These are phyloP conservation scores for Ephemerocybe angulata DNA, from an alignment of 768 basidiomycete species.

Conservation along the genomic window DNA sequence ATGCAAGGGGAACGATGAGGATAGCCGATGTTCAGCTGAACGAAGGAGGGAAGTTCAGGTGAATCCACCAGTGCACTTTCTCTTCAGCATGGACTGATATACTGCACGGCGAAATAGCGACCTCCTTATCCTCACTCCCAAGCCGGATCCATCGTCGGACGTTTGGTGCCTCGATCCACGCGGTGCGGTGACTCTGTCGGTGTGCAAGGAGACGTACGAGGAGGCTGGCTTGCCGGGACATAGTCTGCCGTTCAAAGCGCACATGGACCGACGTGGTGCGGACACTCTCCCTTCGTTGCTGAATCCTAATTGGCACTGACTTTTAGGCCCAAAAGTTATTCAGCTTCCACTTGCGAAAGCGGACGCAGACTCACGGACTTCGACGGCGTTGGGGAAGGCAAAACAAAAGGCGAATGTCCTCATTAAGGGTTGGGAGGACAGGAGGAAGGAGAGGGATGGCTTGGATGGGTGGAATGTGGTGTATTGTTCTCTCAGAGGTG, in stretches of 20 bases:
- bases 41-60: too few species aligned
- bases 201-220: constrained; percentile 58
- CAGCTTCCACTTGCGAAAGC: constrained; percentile 8
- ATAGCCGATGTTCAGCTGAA: constrained; percentile 39
- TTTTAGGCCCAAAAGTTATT: not conserved
- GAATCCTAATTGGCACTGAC: not conserved
- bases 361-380: not conserved
- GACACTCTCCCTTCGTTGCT: constrained; percentile 1
- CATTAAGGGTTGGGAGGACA: constrained; percentile 5
- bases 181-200: constrained; percentile 53
- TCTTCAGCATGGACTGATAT: too few species aligned
- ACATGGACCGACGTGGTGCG: constrained; percentile 47
- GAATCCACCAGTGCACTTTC: too few species aligned
- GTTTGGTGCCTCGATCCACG: constrained; percentile 70
- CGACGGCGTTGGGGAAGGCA: not conserved
- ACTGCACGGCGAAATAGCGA: constrained; percentile 18
- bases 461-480: constrained; percentile 11
- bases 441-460: not conserved
- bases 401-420: constrained; percentile 9
- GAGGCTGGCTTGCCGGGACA: constrained; percentile 56
- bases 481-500: constrained; percentile 12
- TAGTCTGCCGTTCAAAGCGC: constrained; percentile 49
- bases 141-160: constrained; percentile 26
- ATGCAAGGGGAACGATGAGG: constrained; percentile 40
- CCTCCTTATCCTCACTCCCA: not conserved